Conservation (phyloP, 345 rosid genomes). For the Salix koriyanagi region DNA sequence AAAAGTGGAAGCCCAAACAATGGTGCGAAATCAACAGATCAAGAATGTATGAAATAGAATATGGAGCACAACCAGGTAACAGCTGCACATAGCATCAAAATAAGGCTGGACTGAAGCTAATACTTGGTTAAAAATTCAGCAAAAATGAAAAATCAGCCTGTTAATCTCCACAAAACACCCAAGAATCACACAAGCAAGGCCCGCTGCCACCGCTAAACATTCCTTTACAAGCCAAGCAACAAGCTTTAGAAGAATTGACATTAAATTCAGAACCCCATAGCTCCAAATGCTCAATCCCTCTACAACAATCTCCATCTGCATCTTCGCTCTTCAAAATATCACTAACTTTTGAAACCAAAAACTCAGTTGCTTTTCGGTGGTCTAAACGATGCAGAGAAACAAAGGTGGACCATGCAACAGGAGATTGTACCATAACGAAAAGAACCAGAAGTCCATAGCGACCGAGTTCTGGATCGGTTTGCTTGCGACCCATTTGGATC, state of each 20-base stretch:
- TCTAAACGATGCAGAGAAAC: slow-evolving; percentile 19
- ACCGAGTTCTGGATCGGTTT: slow-evolving; percentile 20
- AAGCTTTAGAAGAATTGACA: slow-evolving; percentile 30
- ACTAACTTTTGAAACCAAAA: not conserved
- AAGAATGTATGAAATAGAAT: slow-evolving; percentile 69
- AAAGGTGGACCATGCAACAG: slow-evolving; percentile 26
- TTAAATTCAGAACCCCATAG: slow-evolving; percentile 44
- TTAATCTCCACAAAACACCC: slow-evolving; percentile 46
- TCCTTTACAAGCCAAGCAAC: slow-evolving; percentile 43
- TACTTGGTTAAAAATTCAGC: not conserved
- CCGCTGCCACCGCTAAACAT: slow-evolving; percentile 29
- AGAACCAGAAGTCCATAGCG: slow-evolving; percentile 23
- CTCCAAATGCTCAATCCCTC: slow-evolving; percentile 43
- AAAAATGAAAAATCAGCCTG: slow-evolving; percentile 1
- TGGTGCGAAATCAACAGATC: slow-evolving; percentile 61
- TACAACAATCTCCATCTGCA: slow-evolving; percentile 23
- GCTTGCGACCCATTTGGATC: slow-evolving; percentile 30
- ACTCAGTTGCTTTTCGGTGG: slow-evolving; percentile 3
- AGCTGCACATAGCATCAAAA: slow-evolving; percentile 47
- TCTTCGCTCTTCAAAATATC: not conserved
- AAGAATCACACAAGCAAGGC: slow-evolving; percentile 42
- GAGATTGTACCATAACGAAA: slow-evolving; percentile 19
- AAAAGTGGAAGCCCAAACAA: slow-evolving; percentile 82
- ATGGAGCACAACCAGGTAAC: slow-evolving; percentile 89
- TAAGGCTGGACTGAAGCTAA: not conserved